These are phyloP conservation scores for Polychaeton citri DNA, from an alignment of 2,329 filamentous ascomycete species.

Conservation along the genomic window DNA sequence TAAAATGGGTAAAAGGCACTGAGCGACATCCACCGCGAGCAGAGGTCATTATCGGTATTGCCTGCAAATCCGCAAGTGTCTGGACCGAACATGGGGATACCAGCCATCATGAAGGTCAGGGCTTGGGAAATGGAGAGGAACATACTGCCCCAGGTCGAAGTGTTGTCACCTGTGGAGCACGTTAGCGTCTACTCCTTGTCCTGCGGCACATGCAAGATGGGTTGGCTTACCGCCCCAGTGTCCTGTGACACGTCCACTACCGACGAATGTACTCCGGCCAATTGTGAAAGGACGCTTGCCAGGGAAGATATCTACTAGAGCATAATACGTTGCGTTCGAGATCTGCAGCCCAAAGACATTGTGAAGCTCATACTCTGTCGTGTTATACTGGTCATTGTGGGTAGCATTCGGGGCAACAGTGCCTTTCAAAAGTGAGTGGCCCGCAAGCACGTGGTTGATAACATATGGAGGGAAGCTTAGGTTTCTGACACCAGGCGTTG, in stretches of 20 bases:
- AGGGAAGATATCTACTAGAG: conserved; percentile 12
- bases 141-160: conserved; percentile 13
- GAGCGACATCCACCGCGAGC: conserved; percentile 16
- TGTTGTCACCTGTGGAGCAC: conserved; percentile 11
- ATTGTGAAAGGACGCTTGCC: conserved; percentile 15
- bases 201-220: no score
- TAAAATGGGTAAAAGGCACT: conserved; percentile 66
- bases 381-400: conserved; percentile 12
- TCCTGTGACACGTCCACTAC: conserved; percentile 9
- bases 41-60: conserved; percentile 16
- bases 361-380: conserved; percentile 15
- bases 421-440: conserved; percentile 11
- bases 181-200: no score
- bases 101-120: conserved; percentile 12
- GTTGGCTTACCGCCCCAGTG: conserved; percentile 13
- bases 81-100: conserved; percentile 16
- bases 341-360: conserved; percentile 15
- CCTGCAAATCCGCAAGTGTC: conserved; percentile 17
- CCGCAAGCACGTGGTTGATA: conserved; percentile 14
- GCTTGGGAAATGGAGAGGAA: conserved; percentile 16
- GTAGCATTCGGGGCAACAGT: conserved; percentile 13
- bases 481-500: conserved; percentile 13
- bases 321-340: conserved; percentile 13
- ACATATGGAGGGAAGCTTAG: conserved; percentile 20
- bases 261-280: conserved; percentile 12